Evolutionary conservation across 2,329 filamentous ascomycete genomes (phyloP).

Genomic region (Colletotrichum echinochloae): DNA sequence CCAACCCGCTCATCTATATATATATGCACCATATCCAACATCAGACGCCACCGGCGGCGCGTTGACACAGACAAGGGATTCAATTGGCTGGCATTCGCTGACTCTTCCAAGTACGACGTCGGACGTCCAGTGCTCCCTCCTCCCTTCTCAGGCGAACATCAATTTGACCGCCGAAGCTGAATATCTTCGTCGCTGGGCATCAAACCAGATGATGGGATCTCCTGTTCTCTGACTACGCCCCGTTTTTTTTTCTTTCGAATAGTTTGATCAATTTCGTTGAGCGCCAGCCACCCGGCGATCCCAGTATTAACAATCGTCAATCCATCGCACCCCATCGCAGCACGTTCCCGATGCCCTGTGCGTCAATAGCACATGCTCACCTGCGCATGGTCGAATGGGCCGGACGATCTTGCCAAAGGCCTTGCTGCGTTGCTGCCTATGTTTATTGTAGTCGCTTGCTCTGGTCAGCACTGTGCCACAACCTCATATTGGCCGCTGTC

Average conservation of each 20-base stretch:
- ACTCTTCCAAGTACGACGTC: constrained; percentile 13
- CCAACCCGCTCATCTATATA: constrained; percentile 7
- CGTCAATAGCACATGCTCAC: constrained; percentile 24
- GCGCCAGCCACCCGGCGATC: constrained; percentile 24
- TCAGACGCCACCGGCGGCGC: constrained; percentile 34
- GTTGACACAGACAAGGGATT: constrained; percentile 32
- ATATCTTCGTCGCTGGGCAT: constrained; percentile 5
- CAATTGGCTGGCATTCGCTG: constrained; percentile 9
- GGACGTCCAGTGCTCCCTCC: background rate
- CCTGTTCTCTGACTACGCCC: constrained; percentile 5
- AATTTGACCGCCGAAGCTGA: constrained; percentile 23
- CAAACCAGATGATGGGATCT: background rate
- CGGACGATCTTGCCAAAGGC: constrained; percentile 32
- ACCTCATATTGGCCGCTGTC: constrained; percentile 16
- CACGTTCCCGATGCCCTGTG: constrained; percentile 37
- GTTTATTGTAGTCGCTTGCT: constrained; percentile 2
- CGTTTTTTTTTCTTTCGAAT: constrained; percentile 17
- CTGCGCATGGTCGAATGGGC: constrained; percentile 17
- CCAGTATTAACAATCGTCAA: constrained; percentile 22
- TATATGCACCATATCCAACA: constrained; percentile 12
- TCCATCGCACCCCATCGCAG: constrained; percentile 19
- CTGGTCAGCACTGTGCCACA: background rate
- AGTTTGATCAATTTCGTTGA: constrained; percentile 26
- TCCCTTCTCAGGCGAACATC: constrained; percentile 16
- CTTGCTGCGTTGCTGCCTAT: constrained; percentile 5